These are phyloP conservation scores for Pseudogymnoascus sp. DNA, from an alignment of 2,329 filamentous ascomycete genomes.

Conservation along the genomic window DNA sequence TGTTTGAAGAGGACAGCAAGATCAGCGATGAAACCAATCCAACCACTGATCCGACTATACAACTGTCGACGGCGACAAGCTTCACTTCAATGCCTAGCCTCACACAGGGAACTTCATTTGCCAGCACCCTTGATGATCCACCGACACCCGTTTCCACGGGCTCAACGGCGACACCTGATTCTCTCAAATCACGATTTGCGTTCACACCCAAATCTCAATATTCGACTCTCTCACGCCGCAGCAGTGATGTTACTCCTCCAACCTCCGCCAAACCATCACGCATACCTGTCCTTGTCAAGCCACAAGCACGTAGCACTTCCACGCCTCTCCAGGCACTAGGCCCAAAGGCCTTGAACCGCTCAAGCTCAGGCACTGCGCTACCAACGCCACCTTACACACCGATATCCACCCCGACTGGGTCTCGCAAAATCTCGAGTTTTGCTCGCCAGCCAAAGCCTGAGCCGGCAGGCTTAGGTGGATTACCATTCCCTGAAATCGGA, in stretches of 20 bases:
- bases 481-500: constrained; percentile 24
- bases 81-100: constrained; percentile 18
- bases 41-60: not conserved
- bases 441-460: not conserved
- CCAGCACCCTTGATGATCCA: constrained; percentile 21
- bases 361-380: constrained; percentile 11
- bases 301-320: constrained; percentile 14
- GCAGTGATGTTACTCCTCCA: constrained; percentile 17
- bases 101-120: constrained; percentile 18
- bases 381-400: constrained; percentile 26
- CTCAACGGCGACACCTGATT: not conserved
- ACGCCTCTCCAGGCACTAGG: constrained; percentile 30
- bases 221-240: constrained; percentile 14
- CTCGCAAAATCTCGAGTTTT: not conserved
- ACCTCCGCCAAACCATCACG: constrained; percentile 20
- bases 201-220: not conserved
- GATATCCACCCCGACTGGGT: not conserved
- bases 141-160: constrained; percentile 17
- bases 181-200: not conserved
- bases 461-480: constrained; percentile 14
- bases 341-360: constrained; percentile 20
- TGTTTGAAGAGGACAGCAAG: not conserved
- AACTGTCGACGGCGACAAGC: not conserved
- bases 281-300: constrained; percentile 26
- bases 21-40: not conserved